phyloP scores from a whole-genome alignment of 352 stramenopile genomes.

The Globisporangium polare region DNA sequence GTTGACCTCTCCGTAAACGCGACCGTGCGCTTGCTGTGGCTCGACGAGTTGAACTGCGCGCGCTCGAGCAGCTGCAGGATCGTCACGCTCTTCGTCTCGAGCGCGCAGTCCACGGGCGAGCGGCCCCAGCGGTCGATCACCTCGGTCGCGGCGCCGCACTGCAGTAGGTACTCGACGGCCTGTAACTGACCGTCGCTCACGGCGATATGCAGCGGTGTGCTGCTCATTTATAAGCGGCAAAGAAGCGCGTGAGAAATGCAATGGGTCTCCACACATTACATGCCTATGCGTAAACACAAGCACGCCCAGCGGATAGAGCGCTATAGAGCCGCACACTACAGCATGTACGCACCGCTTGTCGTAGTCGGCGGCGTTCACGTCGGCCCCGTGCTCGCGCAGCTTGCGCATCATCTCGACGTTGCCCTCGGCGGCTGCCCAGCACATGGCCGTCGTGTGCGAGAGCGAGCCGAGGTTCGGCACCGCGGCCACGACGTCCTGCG shows the following conservation, averaged over 20 bases:
- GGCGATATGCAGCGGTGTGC: slow-evolving; percentile 74
- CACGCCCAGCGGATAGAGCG: not conserved
- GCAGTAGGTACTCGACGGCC: slow-evolving; percentile 60
- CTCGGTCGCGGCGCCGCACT: slow-evolving; percentile 48
- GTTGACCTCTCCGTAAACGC: slow-evolving; percentile 13
- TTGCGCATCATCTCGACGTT: slow-evolving; percentile 58
- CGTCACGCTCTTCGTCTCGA: slow-evolving; percentile 44
- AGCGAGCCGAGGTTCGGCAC: slow-evolving; percentile 21
- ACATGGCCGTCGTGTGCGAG: slow-evolving; percentile 71
- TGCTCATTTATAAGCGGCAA: slow-evolving; percentile 15
- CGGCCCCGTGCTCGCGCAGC: slow-evolving; percentile 50
- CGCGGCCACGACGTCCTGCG: not conserved
- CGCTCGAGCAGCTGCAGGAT: slow-evolving; percentile 49
- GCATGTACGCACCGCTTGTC: slow-evolving; percentile 47
- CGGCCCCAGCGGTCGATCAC: slow-evolving; percentile 65
- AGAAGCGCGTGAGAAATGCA: not conserved
- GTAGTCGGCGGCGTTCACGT: slow-evolving; percentile 76
- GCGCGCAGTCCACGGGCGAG: slow-evolving; percentile 63
- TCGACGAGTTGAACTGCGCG: slow-evolving; percentile 21
- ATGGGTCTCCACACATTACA: not conserved
- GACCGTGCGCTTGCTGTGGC: slow-evolving; percentile 16
- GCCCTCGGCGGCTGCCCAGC: slow-evolving; percentile 64
- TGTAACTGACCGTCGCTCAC: slow-evolving; percentile 55
- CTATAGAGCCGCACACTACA: not conserved
- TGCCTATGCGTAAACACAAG: not conserved